Conservation (phyloP, 352 stramenopile species). For the Phytopythium boreale region DNA sequence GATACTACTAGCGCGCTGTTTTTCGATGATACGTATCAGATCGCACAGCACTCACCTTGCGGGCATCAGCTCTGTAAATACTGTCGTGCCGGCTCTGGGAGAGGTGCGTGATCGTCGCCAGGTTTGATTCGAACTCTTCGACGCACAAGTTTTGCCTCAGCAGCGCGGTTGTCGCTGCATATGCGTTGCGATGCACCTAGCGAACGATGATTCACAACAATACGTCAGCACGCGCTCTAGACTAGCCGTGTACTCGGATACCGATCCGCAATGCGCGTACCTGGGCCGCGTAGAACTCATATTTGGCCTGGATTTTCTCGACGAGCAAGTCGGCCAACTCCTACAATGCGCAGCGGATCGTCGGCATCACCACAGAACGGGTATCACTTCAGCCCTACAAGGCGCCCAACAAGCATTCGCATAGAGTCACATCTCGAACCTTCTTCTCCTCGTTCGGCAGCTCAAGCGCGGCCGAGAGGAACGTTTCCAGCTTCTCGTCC, state of each 20-base stretch:
- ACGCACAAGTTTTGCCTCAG: slow-evolving; percentile 80
- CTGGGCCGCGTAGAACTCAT: slow-evolving; percentile 77
- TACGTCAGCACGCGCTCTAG: not conserved
- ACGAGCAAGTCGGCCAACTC: slow-evolving; percentile 79
- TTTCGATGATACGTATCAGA: not conserved
- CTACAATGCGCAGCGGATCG: slow-evolving; percentile 18
- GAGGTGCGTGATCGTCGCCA: slow-evolving; percentile 77
- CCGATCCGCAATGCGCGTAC: slow-evolving; percentile 18
- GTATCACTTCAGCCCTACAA: too few species aligned
- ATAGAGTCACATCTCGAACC: slow-evolving; percentile 17
- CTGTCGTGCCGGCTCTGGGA: slow-evolving; percentile 83
- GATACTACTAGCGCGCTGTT: not conserved
- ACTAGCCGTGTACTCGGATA: not conserved
- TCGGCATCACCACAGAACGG: not conserved
- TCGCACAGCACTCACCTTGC: slow-evolving; percentile 37
- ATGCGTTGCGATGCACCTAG: slow-evolving; percentile 80
- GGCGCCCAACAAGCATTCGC: not conserved
- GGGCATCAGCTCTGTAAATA: slow-evolving; percentile 74
- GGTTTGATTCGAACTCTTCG: slow-evolving; percentile 74
- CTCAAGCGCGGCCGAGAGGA: slow-evolving; percentile 67
- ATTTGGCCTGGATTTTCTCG: slow-evolving; percentile 81
- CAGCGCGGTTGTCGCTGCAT: slow-evolving; percentile 59
- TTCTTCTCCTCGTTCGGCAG: slow-evolving; percentile 66
- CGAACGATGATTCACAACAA: not conserved
- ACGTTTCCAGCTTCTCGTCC: slow-evolving; percentile 69